Evolutionary conservation across 2,329 filamentous ascomycete genomes (phyloP).

Genomic region (Sarocladium strictum): DNA sequence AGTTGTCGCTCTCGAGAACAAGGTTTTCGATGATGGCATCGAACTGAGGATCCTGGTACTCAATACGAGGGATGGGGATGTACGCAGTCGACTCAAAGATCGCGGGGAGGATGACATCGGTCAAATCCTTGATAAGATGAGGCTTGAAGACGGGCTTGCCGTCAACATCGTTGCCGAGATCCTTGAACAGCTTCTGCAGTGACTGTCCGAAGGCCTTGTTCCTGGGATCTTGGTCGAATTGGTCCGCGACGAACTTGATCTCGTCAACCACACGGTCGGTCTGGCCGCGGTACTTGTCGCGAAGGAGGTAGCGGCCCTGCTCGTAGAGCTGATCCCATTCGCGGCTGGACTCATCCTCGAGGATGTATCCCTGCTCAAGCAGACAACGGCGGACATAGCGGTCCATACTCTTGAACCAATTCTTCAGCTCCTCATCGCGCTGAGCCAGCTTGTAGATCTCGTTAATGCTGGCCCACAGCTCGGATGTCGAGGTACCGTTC

Average conservation of each 20-base stretch:
- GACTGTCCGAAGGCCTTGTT: constrained; percentile 76
- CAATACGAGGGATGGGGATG: constrained; percentile 87
- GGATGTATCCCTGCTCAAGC: constrained; percentile 84
- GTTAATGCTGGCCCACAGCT: constrained; percentile 79
- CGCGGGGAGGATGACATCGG: constrained; percentile 76
- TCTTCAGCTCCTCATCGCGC: constrained; percentile 74
- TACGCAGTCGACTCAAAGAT: constrained; percentile 83
- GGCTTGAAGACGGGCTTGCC: constrained; percentile 90
- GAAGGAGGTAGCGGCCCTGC: constrained; percentile 76
- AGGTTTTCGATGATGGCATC: constrained; percentile 93
- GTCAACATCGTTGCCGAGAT: constrained; percentile 80
- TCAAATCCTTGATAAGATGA: constrained; percentile 83
- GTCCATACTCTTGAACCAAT: constrained; percentile 81
- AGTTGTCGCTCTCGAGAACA: constrained; percentile 91
- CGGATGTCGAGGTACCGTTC: constrained; percentile 84
- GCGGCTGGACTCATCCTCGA: constrained; percentile 70
- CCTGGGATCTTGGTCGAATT: constrained; percentile 83
- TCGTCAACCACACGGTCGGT: constrained; percentile 85
- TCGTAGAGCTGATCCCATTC: constrained; percentile 86
- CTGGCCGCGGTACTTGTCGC: constrained; percentile 79
- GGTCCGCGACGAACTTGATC: constrained; percentile 79
- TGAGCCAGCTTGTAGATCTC: constrained; percentile 84
- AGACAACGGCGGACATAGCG: constrained; percentile 75
- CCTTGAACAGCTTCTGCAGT: constrained; percentile 74
- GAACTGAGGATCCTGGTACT: constrained; percentile 77